phyloP scores from a whole-genome alignment of 2,329 filamentous ascomycete genomes.

The Basipetospora chlamydospora region DNA sequence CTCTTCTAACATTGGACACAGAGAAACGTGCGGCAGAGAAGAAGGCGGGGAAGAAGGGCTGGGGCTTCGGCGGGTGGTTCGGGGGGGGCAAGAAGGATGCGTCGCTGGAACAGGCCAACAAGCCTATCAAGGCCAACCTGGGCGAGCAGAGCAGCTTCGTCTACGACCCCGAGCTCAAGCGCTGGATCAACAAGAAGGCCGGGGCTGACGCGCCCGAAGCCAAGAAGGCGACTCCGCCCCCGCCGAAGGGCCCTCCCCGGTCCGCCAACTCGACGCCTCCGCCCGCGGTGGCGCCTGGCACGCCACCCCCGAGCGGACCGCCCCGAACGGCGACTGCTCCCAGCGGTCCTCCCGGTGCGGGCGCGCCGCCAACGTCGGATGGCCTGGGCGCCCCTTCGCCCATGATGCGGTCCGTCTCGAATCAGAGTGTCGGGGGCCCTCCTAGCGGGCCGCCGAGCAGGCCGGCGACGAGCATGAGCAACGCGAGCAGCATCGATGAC shows the following conservation, averaged over 20 bases:
- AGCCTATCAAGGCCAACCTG: conserved; percentile 80
- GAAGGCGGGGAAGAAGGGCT: conserved; percentile 45
- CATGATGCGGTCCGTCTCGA: conserved; percentile 34
- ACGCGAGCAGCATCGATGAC: conserved; percentile 90
- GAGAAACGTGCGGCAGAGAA: conserved; percentile 45
- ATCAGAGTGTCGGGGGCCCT: conserved; percentile 25
- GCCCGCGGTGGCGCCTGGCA: conserved; percentile 15
- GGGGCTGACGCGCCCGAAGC: conserved; percentile 46
- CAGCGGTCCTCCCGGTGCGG: neutral
- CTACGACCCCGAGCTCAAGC: conserved; percentile 90
- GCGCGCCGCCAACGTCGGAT: no score
- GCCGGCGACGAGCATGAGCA: conserved; percentile 71
- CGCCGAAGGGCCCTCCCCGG: conserved; percentile 45
- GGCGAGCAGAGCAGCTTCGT: conserved; percentile 88
- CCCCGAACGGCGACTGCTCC: neutral
- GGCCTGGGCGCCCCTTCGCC: conserved; percentile 16
- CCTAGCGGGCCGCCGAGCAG: conserved; percentile 45
- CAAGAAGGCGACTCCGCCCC: conserved; percentile 60
- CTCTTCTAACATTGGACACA: no score
- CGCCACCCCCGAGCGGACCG: conserved; percentile 9
- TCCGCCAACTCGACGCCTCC: conserved; percentile 40
- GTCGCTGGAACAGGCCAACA: conserved; percentile 23
- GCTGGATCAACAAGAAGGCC: conserved; percentile 95
- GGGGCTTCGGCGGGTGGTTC: conserved; percentile 80
- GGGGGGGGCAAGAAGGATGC: conserved; percentile 53